Conservation (phyloP, 1,139 yeast genomes). For the Debaryomyces coudertii region DNA sequence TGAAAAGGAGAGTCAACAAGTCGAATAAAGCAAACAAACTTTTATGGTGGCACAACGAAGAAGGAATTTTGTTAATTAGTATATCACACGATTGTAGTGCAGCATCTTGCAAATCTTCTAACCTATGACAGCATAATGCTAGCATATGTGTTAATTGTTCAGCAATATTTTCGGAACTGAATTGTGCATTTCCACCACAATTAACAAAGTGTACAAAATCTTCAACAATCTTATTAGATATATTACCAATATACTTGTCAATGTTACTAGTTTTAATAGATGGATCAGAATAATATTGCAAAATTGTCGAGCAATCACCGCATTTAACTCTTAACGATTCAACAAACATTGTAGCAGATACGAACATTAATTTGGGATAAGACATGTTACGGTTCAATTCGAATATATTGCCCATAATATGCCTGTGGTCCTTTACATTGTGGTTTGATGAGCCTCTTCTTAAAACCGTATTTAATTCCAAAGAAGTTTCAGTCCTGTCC, state of each 20-base stretch:
- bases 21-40: slow-evolving; percentile 82
- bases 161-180: slow-evolving; percentile 65
- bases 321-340: slow-evolving; percentile 78
- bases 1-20: slow-evolving; percentile 72
- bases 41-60: slow-evolving; percentile 72
- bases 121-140: slow-evolving; percentile 75
- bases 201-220: slow-evolving; percentile 55
- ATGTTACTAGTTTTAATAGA: slow-evolving; percentile 73
- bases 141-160: slow-evolving; percentile 71
- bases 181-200: slow-evolving; percentile 52
- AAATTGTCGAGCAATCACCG: slow-evolving; percentile 78
- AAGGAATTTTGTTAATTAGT: slow-evolving; percentile 71
- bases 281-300: slow-evolving; percentile 85
- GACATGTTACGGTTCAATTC: slow-evolving; percentile 62
- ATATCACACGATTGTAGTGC: slow-evolving; percentile 81
- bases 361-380: slow-evolving; percentile 82
- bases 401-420: slow-evolving; percentile 52
- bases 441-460: slow-evolving; percentile 88
- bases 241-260: slow-evolving; percentile 68
- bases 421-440: slow-evolving; percentile 76
- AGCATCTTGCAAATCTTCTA: slow-evolving; percentile 72
- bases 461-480: slow-evolving; percentile 88
- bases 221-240: slow-evolving; percentile 62
- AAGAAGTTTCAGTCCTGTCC: slow-evolving; percentile 86
- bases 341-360: slow-evolving; percentile 77